Conservation (phyloP, 176 grass and related monocot genomes). For the Echinochloa phyllopogon region DNA sequence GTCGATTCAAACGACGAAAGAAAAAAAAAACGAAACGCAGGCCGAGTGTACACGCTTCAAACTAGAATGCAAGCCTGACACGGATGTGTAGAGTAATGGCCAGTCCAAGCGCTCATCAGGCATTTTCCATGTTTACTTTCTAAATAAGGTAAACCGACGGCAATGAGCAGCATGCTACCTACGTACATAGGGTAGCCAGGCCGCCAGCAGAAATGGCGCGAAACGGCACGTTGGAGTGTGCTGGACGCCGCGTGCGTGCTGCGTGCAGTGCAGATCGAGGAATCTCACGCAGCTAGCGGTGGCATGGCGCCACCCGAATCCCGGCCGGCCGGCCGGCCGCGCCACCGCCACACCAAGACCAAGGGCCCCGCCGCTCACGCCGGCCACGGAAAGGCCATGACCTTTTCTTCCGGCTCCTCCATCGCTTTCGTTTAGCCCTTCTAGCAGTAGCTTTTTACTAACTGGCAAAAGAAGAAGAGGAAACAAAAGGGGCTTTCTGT, state of each 20-base stretch:
- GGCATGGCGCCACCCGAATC: not conserved
- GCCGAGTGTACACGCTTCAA: not conserved
- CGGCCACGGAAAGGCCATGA: constrained; percentile 9
- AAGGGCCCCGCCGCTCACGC: constrained; percentile 2
- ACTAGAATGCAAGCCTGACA: not conserved
- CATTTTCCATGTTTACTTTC: constrained; percentile 21
- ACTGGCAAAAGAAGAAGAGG: not conserved
- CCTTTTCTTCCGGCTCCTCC: not conserved
- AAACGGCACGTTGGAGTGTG: constrained; percentile 10
- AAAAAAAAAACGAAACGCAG: not conserved
- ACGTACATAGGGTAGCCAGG: too few species aligned
- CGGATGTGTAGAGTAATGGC: not conserved
- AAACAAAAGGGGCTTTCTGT: not conserved
- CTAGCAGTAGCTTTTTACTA: not conserved
- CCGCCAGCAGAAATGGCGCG: not conserved
- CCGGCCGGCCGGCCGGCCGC: constrained; percentile 11
- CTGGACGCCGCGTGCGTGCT: constrained; percentile 12
- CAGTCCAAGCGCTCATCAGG: not conserved
- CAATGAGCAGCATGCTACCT: not conserved
- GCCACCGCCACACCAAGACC: not conserved
- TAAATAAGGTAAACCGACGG: constrained; percentile 24
- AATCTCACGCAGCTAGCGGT: not conserved
- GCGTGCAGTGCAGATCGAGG: not conserved
- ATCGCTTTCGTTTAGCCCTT: not conserved
- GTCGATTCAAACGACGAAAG: not conserved